A percentile compares a stretch with the other conserved stretches of the same genome.
Conservation (phyloP, 2,329 filamentous ascomycete species). For the Metarhizium guizhouense region DNA sequence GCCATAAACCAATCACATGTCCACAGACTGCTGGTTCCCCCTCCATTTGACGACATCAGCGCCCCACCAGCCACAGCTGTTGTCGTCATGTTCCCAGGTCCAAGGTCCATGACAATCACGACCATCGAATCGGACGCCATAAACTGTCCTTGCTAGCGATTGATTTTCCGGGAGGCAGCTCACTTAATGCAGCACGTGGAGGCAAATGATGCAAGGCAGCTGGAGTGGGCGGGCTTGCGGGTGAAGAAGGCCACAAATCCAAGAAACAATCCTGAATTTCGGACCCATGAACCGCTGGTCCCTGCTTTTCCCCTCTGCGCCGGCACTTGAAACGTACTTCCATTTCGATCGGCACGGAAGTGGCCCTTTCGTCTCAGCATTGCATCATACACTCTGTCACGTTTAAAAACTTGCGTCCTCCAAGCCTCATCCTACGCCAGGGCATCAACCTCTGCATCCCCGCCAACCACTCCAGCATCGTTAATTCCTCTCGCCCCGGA, state of each 20-base stretch:
- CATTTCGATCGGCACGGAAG: no score
- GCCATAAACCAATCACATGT: not conserved
- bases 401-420: not conserved
- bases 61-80: constrained; percentile 11
- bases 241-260: not conserved
- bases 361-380: no score
- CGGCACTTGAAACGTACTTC: no score
- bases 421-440: no score
- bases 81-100: constrained; percentile 10
- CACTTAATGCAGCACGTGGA: not conserved
- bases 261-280: no score
- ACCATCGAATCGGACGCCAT: not conserved
- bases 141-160: not conserved
- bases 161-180: no score
- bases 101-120: not conserved
- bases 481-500: no score
- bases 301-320: not conserved
- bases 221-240: no score
- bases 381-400: no score
- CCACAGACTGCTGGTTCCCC: not conserved
- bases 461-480: no score
- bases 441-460: no score
- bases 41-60: not conserved
- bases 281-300: not conserved
- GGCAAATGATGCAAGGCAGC: not conserved